Conservation (phyloP, 1,139 yeast genomes). For the Debaryomyces psychrophilus region DNA sequence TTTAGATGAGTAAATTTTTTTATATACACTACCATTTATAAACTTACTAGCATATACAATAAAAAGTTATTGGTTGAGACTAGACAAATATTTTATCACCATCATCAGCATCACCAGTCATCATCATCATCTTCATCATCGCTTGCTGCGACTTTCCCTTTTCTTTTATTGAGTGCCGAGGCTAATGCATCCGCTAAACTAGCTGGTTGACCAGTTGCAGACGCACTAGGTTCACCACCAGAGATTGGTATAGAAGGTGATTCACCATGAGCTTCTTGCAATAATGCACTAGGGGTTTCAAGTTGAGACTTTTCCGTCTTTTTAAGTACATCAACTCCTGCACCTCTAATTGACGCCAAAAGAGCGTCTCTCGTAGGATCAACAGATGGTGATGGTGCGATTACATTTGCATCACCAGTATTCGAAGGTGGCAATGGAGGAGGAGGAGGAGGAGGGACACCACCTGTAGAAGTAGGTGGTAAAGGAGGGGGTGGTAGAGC, state of each 20-base stretch:
- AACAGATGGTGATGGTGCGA: constrained; percentile 33
- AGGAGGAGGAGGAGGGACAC: constrained; percentile 28
- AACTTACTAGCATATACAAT: not conserved
- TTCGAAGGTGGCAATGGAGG: constrained; percentile 34
- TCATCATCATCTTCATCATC: constrained; percentile 83
- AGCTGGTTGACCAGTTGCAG: constrained; percentile 53
- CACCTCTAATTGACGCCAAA: constrained; percentile 80
- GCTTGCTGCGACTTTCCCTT: constrained; percentile 78
- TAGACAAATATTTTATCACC: not conserved
- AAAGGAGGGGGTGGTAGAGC: constrained; percentile 34
- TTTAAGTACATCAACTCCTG: constrained; percentile 67
- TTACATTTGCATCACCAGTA: constrained; percentile 22
- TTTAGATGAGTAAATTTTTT: constrained; percentile 1
- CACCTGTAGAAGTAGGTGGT: constrained; percentile 17
- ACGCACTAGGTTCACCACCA: constrained; percentile 41
- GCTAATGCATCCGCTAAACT: constrained; percentile 85
- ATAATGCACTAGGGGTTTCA: constrained; percentile 72
- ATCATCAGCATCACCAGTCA: constrained; percentile 27
- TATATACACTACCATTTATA: constrained; percentile 4
- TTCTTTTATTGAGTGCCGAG: constrained; percentile 80
- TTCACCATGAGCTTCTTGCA: constrained; percentile 75
- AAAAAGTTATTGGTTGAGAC: not conserved
- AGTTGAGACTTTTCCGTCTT: constrained; percentile 83
- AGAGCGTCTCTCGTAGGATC: constrained; percentile 78
- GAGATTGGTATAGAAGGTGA: constrained; percentile 30